These are phyloP conservation scores for Scutellaria galericulata DNA, from an alignment of 257 asterid species.

Conservation along the genomic window DNA sequence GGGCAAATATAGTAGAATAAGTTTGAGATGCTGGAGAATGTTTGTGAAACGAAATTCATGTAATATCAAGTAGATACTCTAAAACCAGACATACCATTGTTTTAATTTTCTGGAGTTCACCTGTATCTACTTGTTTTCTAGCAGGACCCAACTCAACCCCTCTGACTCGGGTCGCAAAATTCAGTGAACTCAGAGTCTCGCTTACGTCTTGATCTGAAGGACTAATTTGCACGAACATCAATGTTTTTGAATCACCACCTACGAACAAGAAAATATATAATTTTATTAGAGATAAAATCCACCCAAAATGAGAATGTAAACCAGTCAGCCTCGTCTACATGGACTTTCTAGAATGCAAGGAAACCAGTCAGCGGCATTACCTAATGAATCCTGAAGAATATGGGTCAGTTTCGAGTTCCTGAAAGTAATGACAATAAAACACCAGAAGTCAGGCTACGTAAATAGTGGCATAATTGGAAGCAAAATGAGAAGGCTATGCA, in stretches of 20 bases:
- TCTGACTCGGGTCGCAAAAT: conserved; percentile 91
- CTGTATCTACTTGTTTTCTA: conserved; percentile 76
- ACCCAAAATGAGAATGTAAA: conserved; percentile 6
- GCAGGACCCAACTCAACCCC: conserved; percentile 91
- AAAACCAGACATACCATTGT: conserved; percentile 62
- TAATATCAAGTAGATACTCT: conserved; percentile 19
- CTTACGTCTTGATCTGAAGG: conserved; percentile 90
- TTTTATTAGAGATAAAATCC: conserved; percentile 10
- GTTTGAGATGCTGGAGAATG: conserved; percentile 1
- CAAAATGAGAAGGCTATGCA: conserved; percentile 2
- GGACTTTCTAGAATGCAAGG: conserved; percentile 17
- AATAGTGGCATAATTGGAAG: background rate
- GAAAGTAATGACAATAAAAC: conserved; percentile 20
- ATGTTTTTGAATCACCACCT: conserved; percentile 96
- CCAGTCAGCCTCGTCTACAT: background rate
- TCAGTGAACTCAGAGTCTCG: conserved; percentile 88
- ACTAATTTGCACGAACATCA: conserved; percentile 98
- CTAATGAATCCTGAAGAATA: conserved; percentile 92
- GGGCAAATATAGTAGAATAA: conserved; percentile 13
- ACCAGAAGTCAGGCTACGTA: conserved; percentile 23
- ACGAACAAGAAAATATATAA: conserved; percentile 27
- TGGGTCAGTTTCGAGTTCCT: conserved; percentile 98
- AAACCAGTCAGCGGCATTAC: conserved; percentile 40
- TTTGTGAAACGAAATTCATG: background rate
- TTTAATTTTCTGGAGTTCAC: conserved; percentile 81